Evolutionary conservation across 306 rosid species (phyloP), one percentile per base, ranked within the genome.

Genomic region (Vigna nakashimae): DNA sequence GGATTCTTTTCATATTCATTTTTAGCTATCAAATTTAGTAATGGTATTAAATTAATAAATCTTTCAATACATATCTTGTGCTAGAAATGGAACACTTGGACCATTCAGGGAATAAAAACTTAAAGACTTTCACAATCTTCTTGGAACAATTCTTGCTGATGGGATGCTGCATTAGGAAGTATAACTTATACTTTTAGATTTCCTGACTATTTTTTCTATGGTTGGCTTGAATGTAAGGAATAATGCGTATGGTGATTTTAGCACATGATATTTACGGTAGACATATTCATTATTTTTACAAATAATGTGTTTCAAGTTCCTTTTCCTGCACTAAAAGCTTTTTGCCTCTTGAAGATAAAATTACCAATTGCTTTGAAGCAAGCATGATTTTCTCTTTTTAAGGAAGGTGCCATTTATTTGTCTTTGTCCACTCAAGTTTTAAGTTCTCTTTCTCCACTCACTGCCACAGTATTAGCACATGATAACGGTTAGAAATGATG

Each of bases 121-220:
- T 38, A 85, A 79, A 80, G 99, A 95, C 73, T 91, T 95, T 72
- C 93, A 90, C 87, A 91, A 83, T 76, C 93, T 95, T 77, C 92
- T 95, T 49, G 91, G 82, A 81, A 87, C 89, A 0, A 83, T 82
- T 55, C 84, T 91, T 73, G 75, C 30, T 76, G 98, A 95, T 59
- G 74, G 49, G 81, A 63, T 70, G 91, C 98, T 65, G 91, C 96
- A 73, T 79, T 74, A 88, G 99, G 92, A 83, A 89, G 98, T 65
- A 74, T 62, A 60, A 58, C 69, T 58, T 18, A 53, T 45, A 34
- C 45, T 13, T 17, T 14, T 28, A 14, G 14, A n/a, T 63, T 69
- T 66, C 71, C 45, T 53, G 43, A 28, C 9, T 36, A 0, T 32
- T 43, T 38, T 40, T 43, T 82, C 57, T 46, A 59, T 48, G 79